phyloP scores from a whole-genome alignment of 805 yeast genomes.

The Starmerella cellae region DNA sequence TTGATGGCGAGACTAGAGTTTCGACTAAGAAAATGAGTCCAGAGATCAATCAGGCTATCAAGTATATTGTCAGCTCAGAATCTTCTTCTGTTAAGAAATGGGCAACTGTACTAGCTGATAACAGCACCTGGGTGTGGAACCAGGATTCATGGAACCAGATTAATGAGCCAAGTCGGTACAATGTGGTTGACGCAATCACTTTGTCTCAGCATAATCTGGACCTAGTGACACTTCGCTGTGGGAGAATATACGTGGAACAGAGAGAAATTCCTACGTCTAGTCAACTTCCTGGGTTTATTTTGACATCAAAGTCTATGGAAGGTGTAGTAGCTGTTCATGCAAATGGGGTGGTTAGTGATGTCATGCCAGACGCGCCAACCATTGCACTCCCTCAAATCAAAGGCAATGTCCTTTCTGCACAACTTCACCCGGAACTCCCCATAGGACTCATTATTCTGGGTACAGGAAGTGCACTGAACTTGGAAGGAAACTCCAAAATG shows the following conservation, averaged over 20 bases:
- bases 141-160: background rate
- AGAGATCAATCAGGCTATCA: no score
- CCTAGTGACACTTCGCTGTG: background rate
- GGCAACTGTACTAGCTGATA: slow-evolving; percentile 2
- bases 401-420: slow-evolving; percentile 6
- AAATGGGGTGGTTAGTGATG: background rate
- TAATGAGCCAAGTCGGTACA: background rate
- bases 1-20: background rate
- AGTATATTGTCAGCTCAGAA: no score
- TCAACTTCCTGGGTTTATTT: background rate
- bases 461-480: background rate
- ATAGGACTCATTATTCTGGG: slow-evolving; percentile 5
- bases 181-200: background rate
- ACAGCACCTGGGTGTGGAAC: slow-evolving; percentile 2
- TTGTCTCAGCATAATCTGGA: background rate
- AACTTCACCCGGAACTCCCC: slow-evolving; percentile 9
- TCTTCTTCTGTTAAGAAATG: background rate
- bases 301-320: background rate
- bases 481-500: background rate
- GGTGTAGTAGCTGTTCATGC: background rate
- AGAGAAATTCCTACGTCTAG: background rate
- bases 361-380: background rate
- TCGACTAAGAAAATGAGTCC: background rate
- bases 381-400: slow-evolving; percentile 3
- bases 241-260: background rate